Percentiles rank a stretch among this genome's conserved stretches.
These are phyloP conservation scores for Colletotrichum liriopes DNA, from an alignment of 2,329 filamentous ascomycete species.

Conservation along the genomic window DNA sequence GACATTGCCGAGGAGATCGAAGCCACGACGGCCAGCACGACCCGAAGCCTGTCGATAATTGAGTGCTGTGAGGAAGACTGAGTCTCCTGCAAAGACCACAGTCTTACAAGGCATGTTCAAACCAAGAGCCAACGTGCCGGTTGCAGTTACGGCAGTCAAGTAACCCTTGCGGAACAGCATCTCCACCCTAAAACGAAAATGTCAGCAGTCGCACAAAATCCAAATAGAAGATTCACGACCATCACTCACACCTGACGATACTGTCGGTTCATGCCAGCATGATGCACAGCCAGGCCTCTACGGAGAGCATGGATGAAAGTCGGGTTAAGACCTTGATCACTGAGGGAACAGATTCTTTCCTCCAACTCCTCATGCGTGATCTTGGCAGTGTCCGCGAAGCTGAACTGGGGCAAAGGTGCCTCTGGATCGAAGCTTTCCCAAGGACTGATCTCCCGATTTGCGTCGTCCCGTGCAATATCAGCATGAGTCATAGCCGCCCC, in stretches of 20 bases:
- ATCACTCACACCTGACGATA: slow-evolving; percentile 76
- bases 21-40: slow-evolving; percentile 84
- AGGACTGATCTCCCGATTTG: slow-evolving; percentile 67
- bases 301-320: slow-evolving; percentile 73
- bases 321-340: slow-evolving; percentile 63
- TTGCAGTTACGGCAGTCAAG: slow-evolving; percentile 80
- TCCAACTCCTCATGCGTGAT: slow-evolving; percentile 72
- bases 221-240: slow-evolving; percentile 35
- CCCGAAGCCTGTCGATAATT: slow-evolving; percentile 85
- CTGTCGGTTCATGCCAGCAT: slow-evolving; percentile 83
- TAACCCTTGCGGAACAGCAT: slow-evolving; percentile 83
- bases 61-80: slow-evolving; percentile 79
- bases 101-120: slow-evolving; percentile 91
- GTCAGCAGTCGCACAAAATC: background rate
- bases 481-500: slow-evolving; percentile 62
- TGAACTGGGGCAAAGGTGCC: slow-evolving; percentile 74
- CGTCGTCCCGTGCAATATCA: slow-evolving; percentile 71
- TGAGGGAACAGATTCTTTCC: slow-evolving; percentile 66
- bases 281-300: slow-evolving; percentile 83
- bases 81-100: slow-evolving; percentile 83
- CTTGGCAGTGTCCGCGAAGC: slow-evolving; percentile 76
- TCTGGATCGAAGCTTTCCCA: slow-evolving; percentile 80
- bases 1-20: slow-evolving; percentile 85
- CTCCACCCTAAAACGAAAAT: slow-evolving; percentile 66
- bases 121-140: slow-evolving; percentile 82